Evolutionary conservation across 1,284 basidiomycete genomes (phyloP).

Genomic region (Ceratobasidium sp.): DNA sequence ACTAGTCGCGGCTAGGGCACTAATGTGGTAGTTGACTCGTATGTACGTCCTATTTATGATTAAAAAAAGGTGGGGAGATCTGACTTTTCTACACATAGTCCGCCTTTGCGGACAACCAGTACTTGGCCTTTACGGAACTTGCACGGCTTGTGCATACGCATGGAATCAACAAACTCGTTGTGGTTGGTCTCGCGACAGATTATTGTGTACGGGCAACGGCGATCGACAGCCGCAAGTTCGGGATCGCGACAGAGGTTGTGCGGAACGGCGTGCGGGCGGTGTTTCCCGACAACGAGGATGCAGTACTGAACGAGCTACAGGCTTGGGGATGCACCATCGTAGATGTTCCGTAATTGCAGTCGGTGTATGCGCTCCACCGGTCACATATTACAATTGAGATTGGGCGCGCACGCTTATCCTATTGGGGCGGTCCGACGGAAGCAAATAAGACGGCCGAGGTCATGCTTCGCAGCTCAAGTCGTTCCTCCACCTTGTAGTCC

Average conservation of each 20-base stretch:
- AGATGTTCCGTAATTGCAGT: neutral
- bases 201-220: slow-evolving; percentile 67
- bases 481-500: slow-evolving; percentile 43
- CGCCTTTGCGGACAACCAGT: slow-evolving; percentile 59
- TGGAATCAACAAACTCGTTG: slow-evolving; percentile 62
- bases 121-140: slow-evolving; percentile 57
- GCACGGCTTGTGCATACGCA: slow-evolving; percentile 56
- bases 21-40: slow-evolving; percentile 64
- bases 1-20: slow-evolving; percentile 59
- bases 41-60: slow-evolving; percentile 53
- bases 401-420: slow-evolving; percentile 34
- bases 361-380: slow-evolving; percentile 25
- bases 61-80: slow-evolving; percentile 16
- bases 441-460: slow-evolving; percentile 42
- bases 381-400: slow-evolving; percentile 28
- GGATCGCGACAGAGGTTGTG: slow-evolving; percentile 57
- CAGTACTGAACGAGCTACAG: slow-evolving; percentile 47
- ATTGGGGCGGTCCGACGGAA: slow-evolving; percentile 44
- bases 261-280: slow-evolving; percentile 47
- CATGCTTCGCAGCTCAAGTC: slow-evolving; percentile 29
- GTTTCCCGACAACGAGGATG: slow-evolving; percentile 45
- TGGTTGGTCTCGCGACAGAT: slow-evolving; percentile 72
- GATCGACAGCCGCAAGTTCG: slow-evolving; percentile 61
- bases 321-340: slow-evolving; percentile 47
- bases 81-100: slow-evolving; percentile 25